Evolutionary conservation across 2,329 filamentous ascomycete species (phyloP).

Genomic region (Alternaria sp.): DNA sequence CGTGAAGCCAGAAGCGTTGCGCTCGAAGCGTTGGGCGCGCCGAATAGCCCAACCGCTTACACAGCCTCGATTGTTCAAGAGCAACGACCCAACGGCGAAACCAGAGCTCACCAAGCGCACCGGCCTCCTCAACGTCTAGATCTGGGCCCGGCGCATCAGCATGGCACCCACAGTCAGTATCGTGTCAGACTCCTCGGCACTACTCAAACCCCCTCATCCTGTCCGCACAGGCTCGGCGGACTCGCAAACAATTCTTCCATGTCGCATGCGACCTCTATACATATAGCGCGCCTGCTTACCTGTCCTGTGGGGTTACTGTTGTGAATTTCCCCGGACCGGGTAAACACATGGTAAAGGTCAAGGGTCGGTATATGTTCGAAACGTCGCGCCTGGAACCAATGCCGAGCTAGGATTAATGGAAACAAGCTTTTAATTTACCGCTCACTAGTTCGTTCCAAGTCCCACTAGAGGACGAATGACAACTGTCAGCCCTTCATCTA

Average conservation of each 20-base stretch:
- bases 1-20: not conserved
- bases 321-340: constrained; percentile 1
- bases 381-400: not conserved
- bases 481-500: constrained; percentile 1
- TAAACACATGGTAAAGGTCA: constrained; percentile 14
- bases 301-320: not conserved
- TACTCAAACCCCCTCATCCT: not conserved
- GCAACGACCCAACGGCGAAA: not conserved
- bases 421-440: constrained; percentile 13
- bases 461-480: not conserved
- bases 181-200: not conserved
- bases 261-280: not conserved
- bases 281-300: not conserved
- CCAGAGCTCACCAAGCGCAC: not conserved
- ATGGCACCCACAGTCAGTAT: not conserved
- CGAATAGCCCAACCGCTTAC: not conserved
- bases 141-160: not conserved
- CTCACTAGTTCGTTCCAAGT: not conserved
- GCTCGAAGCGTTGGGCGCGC: not conserved
- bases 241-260: not conserved
- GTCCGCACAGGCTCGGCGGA: not conserved
- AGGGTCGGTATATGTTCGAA: constrained; percentile 4
- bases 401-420: constrained; percentile 13
- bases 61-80: not conserved
- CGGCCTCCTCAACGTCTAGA: not conserved